Evolutionary conservation across 2,329 filamentous ascomycete genomes (phyloP).

Genomic region (Monilinia vaccinii-corymbosi): DNA sequence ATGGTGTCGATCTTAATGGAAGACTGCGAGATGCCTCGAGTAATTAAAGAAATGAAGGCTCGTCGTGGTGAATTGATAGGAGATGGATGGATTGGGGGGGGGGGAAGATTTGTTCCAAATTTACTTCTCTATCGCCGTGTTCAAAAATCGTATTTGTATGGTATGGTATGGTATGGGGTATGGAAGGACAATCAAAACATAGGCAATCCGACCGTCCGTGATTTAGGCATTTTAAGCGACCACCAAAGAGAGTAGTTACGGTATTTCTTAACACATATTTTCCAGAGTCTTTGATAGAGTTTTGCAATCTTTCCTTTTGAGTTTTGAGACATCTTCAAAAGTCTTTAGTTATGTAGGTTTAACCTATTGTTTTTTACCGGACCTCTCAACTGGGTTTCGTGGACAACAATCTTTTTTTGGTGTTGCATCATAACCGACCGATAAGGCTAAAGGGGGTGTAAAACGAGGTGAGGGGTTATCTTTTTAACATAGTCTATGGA

Average conservation of each 20-base stretch:
- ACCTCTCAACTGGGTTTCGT: not conserved
- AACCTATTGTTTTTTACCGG: not conserved
- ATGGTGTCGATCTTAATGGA: constrained; percentile 33
- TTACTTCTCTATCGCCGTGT: constrained; percentile 3
- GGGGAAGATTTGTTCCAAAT: constrained; percentile 18
- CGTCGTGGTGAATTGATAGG: constrained; percentile 15
- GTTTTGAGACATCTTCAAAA: not conserved
- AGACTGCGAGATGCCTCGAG: constrained; percentile 27
- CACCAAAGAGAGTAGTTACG: not conserved
- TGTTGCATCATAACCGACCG: constrained; percentile 9
- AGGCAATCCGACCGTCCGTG: not conserved
- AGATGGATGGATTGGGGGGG: constrained; percentile 9
- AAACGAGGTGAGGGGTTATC: not conserved
- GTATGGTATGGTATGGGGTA: too few species aligned
- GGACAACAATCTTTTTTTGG: not conserved
- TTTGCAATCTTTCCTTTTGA: not conserved
- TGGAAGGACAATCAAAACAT: constrained; percentile 5
- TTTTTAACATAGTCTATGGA: too few species aligned
- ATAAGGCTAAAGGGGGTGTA: not conserved
- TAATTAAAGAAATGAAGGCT: constrained; percentile 22
- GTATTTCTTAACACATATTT: constrained; percentile 1
- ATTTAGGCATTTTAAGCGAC: constrained; percentile 4
- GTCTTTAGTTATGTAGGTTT: not conserved
- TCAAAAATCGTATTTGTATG: not conserved
- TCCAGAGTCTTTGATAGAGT: not conserved